Percentiles rank a stretch among this genome's conserved stretches.
These are phyloP conservation scores for Tetrastigma voinierianum DNA, from an alignment of 164 flowering plant species.

Conservation along the genomic window DNA sequence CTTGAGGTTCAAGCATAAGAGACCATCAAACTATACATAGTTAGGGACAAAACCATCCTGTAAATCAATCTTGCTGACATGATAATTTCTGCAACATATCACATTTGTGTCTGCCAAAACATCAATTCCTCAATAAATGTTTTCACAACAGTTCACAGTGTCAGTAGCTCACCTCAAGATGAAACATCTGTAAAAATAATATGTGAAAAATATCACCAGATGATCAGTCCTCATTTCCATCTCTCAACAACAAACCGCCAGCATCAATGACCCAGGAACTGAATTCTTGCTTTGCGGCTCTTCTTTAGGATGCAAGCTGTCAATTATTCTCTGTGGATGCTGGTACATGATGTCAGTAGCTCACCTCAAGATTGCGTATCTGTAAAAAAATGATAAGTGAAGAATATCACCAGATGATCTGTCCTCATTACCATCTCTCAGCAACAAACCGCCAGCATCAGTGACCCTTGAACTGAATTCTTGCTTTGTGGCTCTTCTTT, in stretches of 20 bases:
- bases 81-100: not conserved
- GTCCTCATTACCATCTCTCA: too few relatives aligned
- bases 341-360: too few relatives aligned
- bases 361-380: too few relatives aligned
- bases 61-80: slow-evolving; percentile 5
- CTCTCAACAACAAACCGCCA: not conserved
- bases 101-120: not conserved
- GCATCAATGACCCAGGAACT: not conserved
- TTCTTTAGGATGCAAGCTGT: slow-evolving; percentile 3
- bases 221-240: not conserved
- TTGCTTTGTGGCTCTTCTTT: too few relatives aligned
- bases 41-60: not conserved
- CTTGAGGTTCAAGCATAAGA: not conserved
- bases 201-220: not conserved
- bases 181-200: not conserved
- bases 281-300: not conserved
- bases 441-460: too few relatives aligned
- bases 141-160: not conserved
- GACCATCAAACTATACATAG: not conserved
- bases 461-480: too few relatives aligned
- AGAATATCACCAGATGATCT: too few relatives aligned
- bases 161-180: slow-evolving; percentile 1
- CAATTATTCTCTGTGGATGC: slow-evolving; percentile 1
- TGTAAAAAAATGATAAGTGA: too few relatives aligned
- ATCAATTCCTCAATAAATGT: not conserved